Conservation (phyloP, 352 stramenopile genomes). For the Globisporangium rhizosaccharum region DNA sequence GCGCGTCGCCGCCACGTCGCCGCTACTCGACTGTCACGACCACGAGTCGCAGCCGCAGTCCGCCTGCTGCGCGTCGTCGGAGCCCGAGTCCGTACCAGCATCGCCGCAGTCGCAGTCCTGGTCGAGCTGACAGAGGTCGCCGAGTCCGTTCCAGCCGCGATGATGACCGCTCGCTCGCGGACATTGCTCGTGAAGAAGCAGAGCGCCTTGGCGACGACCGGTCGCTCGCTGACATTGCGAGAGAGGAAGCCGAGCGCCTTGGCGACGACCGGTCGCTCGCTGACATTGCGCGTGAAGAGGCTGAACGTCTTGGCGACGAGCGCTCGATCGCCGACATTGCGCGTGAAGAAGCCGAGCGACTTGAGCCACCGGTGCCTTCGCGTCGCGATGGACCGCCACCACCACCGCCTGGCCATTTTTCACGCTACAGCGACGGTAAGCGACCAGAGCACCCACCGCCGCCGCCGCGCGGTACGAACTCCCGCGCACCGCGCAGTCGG, state of each 20-base stretch:
- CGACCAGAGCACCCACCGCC: background rate
- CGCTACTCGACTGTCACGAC: background rate
- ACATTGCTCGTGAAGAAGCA: slow-evolving; percentile 43
- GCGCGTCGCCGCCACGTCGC: background rate
- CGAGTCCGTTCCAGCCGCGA: slow-evolving; percentile 9
- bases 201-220: slow-evolving; percentile 25
- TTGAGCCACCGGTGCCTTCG: background rate
- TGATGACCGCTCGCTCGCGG: slow-evolving; percentile 46
- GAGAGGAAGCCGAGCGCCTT: slow-evolving; percentile 29
- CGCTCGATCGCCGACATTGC: background rate
- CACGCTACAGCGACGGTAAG: background rate
- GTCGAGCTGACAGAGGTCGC: background rate
- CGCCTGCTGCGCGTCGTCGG: too few species aligned
- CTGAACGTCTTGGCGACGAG: background rate
- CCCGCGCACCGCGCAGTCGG: slow-evolving; percentile 9
- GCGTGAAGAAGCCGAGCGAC: background rate
- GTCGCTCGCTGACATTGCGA: slow-evolving; percentile 46
- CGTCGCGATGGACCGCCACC: slow-evolving; percentile 20
- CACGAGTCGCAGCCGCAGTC: slow-evolving; percentile 1
- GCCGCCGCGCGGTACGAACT: background rate
- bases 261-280: too few species aligned
- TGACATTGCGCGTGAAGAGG: too few species aligned
- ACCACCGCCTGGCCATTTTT: background rate
- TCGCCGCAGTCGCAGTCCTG: background rate
- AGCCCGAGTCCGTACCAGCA: too few species aligned